A percentile compares a stretch with the other conserved stretches of the same genome.
Evolutionary conservation across 345 rosid genomes (phyloP).

Genomic region (Murraya paniculata): DNA sequence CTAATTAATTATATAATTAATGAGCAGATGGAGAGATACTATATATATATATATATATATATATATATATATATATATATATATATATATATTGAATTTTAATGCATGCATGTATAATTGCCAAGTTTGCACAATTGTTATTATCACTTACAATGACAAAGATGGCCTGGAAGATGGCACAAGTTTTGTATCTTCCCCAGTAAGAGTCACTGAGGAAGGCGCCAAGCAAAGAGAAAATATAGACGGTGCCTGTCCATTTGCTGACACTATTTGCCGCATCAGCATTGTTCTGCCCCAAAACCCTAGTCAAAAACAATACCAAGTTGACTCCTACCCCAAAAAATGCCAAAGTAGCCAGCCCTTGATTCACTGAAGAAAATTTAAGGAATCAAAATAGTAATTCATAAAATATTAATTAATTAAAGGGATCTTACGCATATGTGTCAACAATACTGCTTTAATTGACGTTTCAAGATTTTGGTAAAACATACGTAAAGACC

Average conservation of each 20-base stretch:
- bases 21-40: not conserved
- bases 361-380: conserved; percentile 72
- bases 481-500: too few relatives aligned
- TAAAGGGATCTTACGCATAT: not conserved
- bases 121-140: not conserved
- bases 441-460: too few relatives aligned
- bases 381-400: not conserved
- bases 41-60: accelerated
- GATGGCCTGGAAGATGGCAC: conserved; percentile 86
- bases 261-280: conserved; percentile 94
- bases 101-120: not conserved
- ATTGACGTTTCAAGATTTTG: too few relatives aligned
- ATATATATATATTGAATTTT: too few relatives aligned
- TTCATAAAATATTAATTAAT: not conserved
- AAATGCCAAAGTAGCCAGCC: conserved; percentile 90
- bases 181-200: conserved; percentile 96
- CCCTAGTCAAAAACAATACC: conserved; percentile 87
- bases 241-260: conserved; percentile 99
- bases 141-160: conserved; percentile 64
- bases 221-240: conserved; percentile 87
- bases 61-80: accelerated
- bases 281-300: conserved; percentile 80
- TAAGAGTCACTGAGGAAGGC: conserved; percentile 98
- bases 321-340: conserved; percentile 93
- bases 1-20: too few relatives aligned